Base-by-base conservation (phyloP, 345 rosid species). In the Melaleuca quinquenervia region DNA sequence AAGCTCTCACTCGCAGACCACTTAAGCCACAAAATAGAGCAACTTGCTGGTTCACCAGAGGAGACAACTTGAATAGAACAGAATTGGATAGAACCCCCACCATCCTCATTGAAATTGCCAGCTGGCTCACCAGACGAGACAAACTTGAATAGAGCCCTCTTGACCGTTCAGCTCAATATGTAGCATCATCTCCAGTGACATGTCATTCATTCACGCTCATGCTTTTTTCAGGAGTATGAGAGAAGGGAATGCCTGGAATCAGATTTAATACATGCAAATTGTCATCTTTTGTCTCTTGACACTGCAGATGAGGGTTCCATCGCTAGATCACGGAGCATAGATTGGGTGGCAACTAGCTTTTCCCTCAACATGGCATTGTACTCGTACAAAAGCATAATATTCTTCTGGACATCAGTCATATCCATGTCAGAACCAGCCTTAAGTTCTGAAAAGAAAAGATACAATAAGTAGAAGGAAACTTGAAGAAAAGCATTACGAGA, bases 361-460 rank as follows among this genome's bases (percentile, higher is more conserved):
- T 96, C 95, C 88, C 96, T 93, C 82, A 97, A 90, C 91, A 89
- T 88, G 50, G 94, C 90, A 87, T 97, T 97, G 89, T 96, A 97
- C 53, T 95, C 93, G 36, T 94, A 93, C 64, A 97, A 87, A 32
- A 85, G 87, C 84, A 88, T 90, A 36, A 97, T 91, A 84, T 91
- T 94, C 86, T 90, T 95, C 88, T 90, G 93, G 84, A 96, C 92
- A 62, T 94, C 96, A 8, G 91, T 85, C 90, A 93, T 87, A 52
- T 94, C 94, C 64, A 93, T 83, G 88, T 91, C 92, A 52, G 95
- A 92, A 87, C 90, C 92, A 48, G 84, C 88, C 85, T 85, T 93
- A 78, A 96, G 88, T 64, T 94, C 99, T 96, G 95, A 91, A 89
- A 80, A n/a, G 27, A 18, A 88, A 58, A 74, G 26, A 55, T 7